Evolutionary conservation across 2,329 filamentous ascomycete genomes (phyloP).

Genomic region (Diaporthe amygdali): DNA sequence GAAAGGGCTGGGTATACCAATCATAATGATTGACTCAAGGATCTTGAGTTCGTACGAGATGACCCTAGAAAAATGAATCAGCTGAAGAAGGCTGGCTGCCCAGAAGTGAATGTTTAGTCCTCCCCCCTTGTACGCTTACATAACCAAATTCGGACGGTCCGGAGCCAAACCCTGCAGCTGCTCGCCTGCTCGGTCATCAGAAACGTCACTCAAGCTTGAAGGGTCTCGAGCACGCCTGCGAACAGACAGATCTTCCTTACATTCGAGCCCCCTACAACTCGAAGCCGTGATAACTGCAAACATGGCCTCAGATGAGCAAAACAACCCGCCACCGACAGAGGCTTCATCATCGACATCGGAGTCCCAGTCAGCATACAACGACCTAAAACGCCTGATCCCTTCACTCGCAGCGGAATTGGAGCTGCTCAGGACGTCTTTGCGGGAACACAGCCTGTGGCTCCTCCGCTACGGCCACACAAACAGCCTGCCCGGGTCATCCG

Average conservation of each 20-base stretch:
- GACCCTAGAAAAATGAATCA: too few relatives aligned
- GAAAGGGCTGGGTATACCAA: too few relatives aligned
- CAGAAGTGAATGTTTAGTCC: neutral
- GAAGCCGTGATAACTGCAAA: neutral
- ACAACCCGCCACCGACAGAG: neutral
- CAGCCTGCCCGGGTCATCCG: conserved; percentile 9
- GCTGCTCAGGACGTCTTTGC: conserved; percentile 34
- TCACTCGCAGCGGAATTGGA: conserved; percentile 35
- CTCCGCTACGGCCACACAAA: conserved; percentile 32
- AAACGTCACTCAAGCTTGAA: neutral
- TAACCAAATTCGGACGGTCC: neutral
- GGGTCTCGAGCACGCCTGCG: neutral
- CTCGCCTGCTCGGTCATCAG: neutral
- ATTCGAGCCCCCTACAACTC: neutral
- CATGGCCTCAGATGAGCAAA: neutral
- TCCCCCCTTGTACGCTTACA: neutral
- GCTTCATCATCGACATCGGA: conserved; percentile 21
- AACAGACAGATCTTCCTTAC: neutral
- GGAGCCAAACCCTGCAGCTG: neutral
- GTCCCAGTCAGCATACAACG: conserved; percentile 32
- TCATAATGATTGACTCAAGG: too few relatives aligned
- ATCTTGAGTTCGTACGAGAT: too few relatives aligned
- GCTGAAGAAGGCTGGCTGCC: too few relatives aligned
- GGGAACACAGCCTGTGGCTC: conserved; percentile 38
- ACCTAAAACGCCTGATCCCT: conserved; percentile 34